Evolutionary conservation across 83 land plant species (phyloP).

Genomic region (Diphasiastrum complanatum): DNA sequence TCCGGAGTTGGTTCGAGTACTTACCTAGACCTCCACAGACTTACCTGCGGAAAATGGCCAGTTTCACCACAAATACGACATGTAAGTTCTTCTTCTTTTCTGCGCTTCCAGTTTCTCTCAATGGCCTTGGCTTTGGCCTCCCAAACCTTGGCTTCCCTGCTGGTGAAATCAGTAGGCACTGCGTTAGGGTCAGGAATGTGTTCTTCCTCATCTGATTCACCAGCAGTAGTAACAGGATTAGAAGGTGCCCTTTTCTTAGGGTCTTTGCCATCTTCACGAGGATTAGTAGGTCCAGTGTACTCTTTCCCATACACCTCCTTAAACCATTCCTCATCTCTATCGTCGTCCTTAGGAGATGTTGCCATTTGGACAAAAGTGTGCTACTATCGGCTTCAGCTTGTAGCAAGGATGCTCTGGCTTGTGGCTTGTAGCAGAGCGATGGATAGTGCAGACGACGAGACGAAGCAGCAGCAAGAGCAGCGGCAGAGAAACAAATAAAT

Average conservation of each 20-base stretch:
- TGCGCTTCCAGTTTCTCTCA: constrained; percentile 94
- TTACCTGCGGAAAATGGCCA: constrained; percentile 99
- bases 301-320: constrained; percentile 83
- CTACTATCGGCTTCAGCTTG: too few species aligned
- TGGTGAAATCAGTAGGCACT: constrained; percentile 97
- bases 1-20: too few species aligned
- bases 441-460: too few species aligned
- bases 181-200: constrained; percentile 79
- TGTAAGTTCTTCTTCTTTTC: constrained; percentile 92
- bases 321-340: constrained; percentile 91
- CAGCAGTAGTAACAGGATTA: constrained; percentile 20
- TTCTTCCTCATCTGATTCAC: constrained; percentile 73
- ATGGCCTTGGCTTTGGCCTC: constrained; percentile 98
- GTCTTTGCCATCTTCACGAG: constrained; percentile 29
- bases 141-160: constrained; percentile 97
- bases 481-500: too few species aligned
- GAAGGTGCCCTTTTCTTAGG: constrained; percentile 43
- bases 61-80: constrained; percentile 95
- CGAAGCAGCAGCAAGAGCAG: too few species aligned
- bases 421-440: too few species aligned
- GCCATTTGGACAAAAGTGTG: too few species aligned
- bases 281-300: constrained; percentile 72
- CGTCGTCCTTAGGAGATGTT: constrained; percentile 44
- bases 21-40: too few species aligned
- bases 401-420: too few species aligned